A percentile compares a stretch with the other conserved stretches of the same genome.
Evolutionary conservation across 202 grass and related monocot genomes (phyloP).

Genomic region (Carex sylvatica): DNA sequence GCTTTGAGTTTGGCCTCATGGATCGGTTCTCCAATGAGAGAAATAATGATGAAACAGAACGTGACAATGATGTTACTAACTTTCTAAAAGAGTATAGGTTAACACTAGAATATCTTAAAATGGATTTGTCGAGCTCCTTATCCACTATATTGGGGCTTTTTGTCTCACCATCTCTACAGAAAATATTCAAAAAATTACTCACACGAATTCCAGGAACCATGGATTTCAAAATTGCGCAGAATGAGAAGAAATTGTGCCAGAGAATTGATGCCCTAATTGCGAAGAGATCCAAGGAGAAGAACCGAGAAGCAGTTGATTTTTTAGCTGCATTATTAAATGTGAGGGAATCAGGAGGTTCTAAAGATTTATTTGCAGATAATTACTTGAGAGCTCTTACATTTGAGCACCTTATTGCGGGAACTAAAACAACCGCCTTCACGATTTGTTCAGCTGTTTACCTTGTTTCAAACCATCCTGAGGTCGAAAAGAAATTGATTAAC

Average conservation of each 20-base stretch:
- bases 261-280: conserved; percentile 70
- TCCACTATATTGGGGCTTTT: conserved; percentile 80
- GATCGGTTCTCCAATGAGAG: conserved; percentile 14
- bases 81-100: conserved; percentile 65
- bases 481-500: conserved; percentile 67
- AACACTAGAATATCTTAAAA: conserved; percentile 70
- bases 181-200: conserved; percentile 50
- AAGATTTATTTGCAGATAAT: conserved; percentile 44
- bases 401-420: conserved; percentile 92
- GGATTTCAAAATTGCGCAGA: conserved; percentile 66
- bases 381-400: conserved; percentile 74
- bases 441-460: conserved; percentile 74
- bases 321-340: conserved; percentile 64
- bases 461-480: conserved; percentile 54
- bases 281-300: conserved; percentile 36
- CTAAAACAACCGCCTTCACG: conserved; percentile 92
- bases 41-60: neutral
- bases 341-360: conserved; percentile 31
- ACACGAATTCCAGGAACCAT: conserved; percentile 54
- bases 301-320: conserved; percentile 48
- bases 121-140: conserved; percentile 86
- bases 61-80: conserved; percentile 44
- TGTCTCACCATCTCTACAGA: conserved; percentile 52
- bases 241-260: conserved; percentile 57
- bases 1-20: conserved; percentile 70